Evolutionary conservation across 345 rosid genomes (phyloP).

Genomic region (Sonneratia caseolaris): DNA sequence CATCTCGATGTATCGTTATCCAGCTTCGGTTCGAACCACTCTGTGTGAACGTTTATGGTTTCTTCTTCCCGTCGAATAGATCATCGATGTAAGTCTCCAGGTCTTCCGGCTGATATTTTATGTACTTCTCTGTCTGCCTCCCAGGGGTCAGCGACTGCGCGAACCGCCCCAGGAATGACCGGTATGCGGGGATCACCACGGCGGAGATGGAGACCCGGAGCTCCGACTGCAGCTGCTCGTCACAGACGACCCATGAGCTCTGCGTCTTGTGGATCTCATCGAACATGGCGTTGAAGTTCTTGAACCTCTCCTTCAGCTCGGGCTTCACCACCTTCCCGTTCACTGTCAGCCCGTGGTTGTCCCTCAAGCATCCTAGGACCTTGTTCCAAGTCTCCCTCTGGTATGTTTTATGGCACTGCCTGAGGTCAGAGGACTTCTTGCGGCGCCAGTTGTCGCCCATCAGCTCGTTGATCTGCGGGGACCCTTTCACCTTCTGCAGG

Average conservation of each 20-base stretch:
- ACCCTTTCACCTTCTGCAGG: conserved; percentile 64
- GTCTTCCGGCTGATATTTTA: conserved; percentile 82
- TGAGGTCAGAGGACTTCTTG: conserved; percentile 55
- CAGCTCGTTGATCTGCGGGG: conserved; percentile 45
- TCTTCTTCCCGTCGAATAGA: conserved; percentile 65
- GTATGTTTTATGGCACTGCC: conserved; percentile 70
- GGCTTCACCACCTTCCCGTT: conserved; percentile 74
- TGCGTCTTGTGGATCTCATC: conserved; percentile 92
- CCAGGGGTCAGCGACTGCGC: conserved; percentile 61
- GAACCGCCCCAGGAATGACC: conserved; percentile 72
- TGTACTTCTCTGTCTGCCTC: conserved; percentile 78
- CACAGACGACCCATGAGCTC: conserved; percentile 74
- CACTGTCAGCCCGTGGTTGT: conserved; percentile 48
- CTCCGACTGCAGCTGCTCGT: conserved; percentile 89
- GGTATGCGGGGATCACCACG: conserved; percentile 68
- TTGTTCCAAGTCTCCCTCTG: conserved; percentile 83
- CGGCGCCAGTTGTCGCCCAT: conserved; percentile 75
- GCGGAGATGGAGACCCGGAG: conserved; percentile 79
- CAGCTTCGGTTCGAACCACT: neutral
- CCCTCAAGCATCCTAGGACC: conserved; percentile 52
- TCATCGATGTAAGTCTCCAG: conserved; percentile 72
- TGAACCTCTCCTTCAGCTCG: conserved; percentile 76
- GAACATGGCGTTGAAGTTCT: conserved; percentile 69
- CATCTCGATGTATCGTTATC: neutral
- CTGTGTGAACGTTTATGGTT: conserved; percentile 25